Evolutionary conservation across 345 rosid species (phyloP).

Genomic region (Diplotaxis tenuifolia): DNA sequence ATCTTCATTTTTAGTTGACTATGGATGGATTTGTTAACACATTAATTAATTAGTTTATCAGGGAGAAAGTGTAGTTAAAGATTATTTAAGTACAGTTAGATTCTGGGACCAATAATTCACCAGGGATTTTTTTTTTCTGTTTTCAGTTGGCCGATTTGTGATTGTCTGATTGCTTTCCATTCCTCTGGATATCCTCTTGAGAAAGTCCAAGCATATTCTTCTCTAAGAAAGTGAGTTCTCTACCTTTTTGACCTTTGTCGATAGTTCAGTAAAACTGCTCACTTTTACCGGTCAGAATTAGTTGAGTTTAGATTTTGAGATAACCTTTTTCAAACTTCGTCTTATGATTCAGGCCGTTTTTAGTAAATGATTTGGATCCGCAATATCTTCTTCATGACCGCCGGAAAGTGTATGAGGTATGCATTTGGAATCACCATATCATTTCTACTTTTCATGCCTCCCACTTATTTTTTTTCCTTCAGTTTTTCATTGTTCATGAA

Average conservation of each 20-base stretch:
- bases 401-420: slow-evolving; percentile 97
- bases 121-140: slow-evolving; percentile 36
- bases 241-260: slow-evolving; percentile 18
- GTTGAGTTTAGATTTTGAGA: slow-evolving; percentile 16
- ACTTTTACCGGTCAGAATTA: not conserved
- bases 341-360: slow-evolving; percentile 73
- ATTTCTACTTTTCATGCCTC: not conserved
- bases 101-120: slow-evolving; percentile 29
- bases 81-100: slow-evolving; percentile 13
- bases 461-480: not conserved
- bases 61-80: not conserved
- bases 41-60: slow-evolving; percentile 21
- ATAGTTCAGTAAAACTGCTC: slow-evolving; percentile 10
- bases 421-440: slow-evolving; percentile 7
- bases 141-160: slow-evolving; percentile 95
- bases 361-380: slow-evolving; percentile 85
- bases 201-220: slow-evolving; percentile 66
- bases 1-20: slow-evolving; percentile 8
- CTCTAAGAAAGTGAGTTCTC: slow-evolving; percentile 75
- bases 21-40: slow-evolving; percentile 17
- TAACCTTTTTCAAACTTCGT: slow-evolving; percentile 12
- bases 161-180: slow-evolving; percentile 94
- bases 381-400: slow-evolving; percentile 99
- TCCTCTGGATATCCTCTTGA: slow-evolving; percentile 94
- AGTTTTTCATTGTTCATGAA: not conserved